phyloP scores from a whole-genome alignment of 2,329 filamentous ascomycete genomes.

The Cladosporium sp. region DNA sequence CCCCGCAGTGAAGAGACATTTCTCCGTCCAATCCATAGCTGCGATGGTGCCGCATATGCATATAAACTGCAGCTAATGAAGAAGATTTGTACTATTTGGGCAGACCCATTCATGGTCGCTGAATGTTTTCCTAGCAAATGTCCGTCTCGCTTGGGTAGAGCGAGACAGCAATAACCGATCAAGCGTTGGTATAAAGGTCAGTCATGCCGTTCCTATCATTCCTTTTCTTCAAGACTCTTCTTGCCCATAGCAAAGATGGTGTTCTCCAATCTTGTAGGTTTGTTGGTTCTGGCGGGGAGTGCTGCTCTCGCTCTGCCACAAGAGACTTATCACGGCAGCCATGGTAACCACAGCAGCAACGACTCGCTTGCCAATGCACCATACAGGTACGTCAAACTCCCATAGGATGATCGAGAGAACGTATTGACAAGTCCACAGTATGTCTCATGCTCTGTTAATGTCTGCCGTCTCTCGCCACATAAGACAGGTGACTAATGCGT shows the following conservation, averaged over 20 bases:
- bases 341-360: constrained; percentile 9
- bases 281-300: not conserved
- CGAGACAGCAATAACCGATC: not conserved
- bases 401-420: not conserved
- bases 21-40: constrained; percentile 11
- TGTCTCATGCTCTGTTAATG: not conserved
- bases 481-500: no score
- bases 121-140: not conserved
- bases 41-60: not conserved
- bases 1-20: constrained; percentile 9
- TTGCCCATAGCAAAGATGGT: not conserved
- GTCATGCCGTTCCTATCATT: not conserved
- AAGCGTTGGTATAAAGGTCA: constrained; percentile 3
- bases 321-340: not conserved
- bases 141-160: constrained; percentile 1
- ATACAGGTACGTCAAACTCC: constrained; percentile 23
- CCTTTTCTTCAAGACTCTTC: not conserved
- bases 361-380: constrained; percentile 33
- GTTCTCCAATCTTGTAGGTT: not conserved
- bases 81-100: not conserved
- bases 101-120: not conserved
- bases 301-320: not conserved
- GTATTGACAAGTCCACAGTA: not conserved
- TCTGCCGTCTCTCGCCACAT: no score
- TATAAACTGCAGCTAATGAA: not conserved